Base-by-base conservation (phyloP, 495 filamentous ascomycete species). In the Friedmanniomyces simplex region DNA sequence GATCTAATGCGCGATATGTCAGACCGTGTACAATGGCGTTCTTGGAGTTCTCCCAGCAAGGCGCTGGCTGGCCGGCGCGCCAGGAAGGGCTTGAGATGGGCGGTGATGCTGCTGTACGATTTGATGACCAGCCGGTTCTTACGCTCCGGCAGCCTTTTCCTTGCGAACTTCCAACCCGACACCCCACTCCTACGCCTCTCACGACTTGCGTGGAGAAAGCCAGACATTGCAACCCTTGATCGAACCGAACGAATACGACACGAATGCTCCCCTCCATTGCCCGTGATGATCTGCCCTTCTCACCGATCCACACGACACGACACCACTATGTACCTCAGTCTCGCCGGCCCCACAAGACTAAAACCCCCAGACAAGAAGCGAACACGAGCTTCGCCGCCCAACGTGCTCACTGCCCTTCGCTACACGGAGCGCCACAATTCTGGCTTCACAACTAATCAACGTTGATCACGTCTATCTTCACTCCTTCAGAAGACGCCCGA, bases 391-490 rank as follows among this genome's bases (percentile, higher is more conserved):
- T 37, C 47, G 50, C 50, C 39, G 3, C 24, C 32, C 1, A 32
- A 59, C 18, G 50, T 53, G 57, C 47, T 28, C 28, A 18, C 50
- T 41, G 20, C 25, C 14, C 7, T 10, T 21, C 18, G 24, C 39
- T 25, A 52, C 49, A 6, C 11, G 47, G 22, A 43, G 46, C 48
- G 46, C 36, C 6, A 52, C 55, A 14, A 26, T 22, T 16, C 26
- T 25, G 26, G 49, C 55, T 43, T n/a, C 21, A 47, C n/a, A 22
- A 24, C 32, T 26, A 60, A n/a, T n/a, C 52, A 21, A 16, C 42
- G 58, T 60, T 60, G 58, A 60, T 60, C 52, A 55, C 52, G 54
- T 51, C 58, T 60, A n/a, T 45, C 52, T 55, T 55, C 58, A 60
- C 45, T 60, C 58, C 28, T 51, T 60, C 30, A 49, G 47, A 52